Base-by-base conservation (phyloP, 352 stramenopile species). In the Aphanomyces cochlioides region DNA sequence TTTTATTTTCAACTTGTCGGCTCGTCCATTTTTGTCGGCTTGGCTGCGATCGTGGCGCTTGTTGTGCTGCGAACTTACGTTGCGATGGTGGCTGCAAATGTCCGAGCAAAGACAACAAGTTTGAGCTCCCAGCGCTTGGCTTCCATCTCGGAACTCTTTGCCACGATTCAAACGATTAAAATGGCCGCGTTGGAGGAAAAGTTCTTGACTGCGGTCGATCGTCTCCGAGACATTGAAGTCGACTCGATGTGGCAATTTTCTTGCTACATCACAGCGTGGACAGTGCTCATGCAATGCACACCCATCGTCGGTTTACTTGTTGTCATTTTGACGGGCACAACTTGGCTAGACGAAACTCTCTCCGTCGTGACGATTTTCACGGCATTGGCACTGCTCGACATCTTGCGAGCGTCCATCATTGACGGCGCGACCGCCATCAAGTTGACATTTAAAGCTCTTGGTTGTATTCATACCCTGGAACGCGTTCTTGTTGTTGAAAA, bases 141-240 rank as follows among this genome's bases (percentile, higher is more conserved):
- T 0, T 66, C 70, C 0, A 50, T 87, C 40, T 82, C 81, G n/a
- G 78, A 89, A 53, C 63, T 78, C 3, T 78, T 87, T 37, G 60
- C 58, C 21, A 80, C 77, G 38, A 96, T 97, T 63, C 87, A 90
- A 21, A 89, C 95, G 71, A 87, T 97, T 77, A 97, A 97, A 75
- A 93, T 96, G 67, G 93, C 95, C 75, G 85, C 84, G 3, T 97
- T 86, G 87, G 90, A 98, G 65, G 36, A 69, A 34, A 80, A 80
- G 2, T 91, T 93, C 78, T 73, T 77, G 36, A 80, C 81, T 37
- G 77, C 89, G 73, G 69, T 91, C 15, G 75, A 86, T 5, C 7
- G 54, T 1, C 79, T 89, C 48, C 83, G 85, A 0, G 39, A 41
- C 1, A 21, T 75, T 43, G 85, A 93, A 48, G 74, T 90, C 3